Base-by-base conservation (phyloP, 306 rosid genomes). In the Macrotyloma uniflorum region DNA sequence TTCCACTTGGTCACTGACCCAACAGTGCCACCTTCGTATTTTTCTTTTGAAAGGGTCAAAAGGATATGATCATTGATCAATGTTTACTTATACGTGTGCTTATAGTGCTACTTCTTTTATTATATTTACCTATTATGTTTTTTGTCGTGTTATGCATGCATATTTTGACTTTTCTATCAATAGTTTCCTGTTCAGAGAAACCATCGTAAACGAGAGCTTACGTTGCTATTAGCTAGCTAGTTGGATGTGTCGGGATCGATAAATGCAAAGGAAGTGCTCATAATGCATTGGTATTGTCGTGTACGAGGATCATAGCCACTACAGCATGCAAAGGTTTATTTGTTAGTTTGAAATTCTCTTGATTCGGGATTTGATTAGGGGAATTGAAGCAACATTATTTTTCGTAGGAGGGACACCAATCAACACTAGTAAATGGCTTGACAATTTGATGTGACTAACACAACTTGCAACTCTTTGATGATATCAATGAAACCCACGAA, bases 211-310 rank as follows among this genome's bases (percentile, higher is more conserved):
- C 18, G 23, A 32, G 20, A 8, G 68, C 68, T 62, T 32, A 63
- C 46, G 18, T n/a, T 63, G 26, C 22, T 15, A 61, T 32, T 30
- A 26, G 67, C 42, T 30, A 61, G 43, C 23, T 61, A 61, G 13
- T 32, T 61, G 26, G 45, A 63, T 1, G 42, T 14, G 24, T 33
- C 69, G 8, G 14, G 46, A n/a, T 63, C 16, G 26, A 63, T 63
- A 35, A 63, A 35, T 63, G 28, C 45, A 16, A 62, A 32, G 18
- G 68, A 35, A 63, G 69, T 1, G 8, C 28, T 35, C 35, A 64
- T 36, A 66, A 66, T 66, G 51, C 30, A 66, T 65, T 36, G n/a
- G 5, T 38, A 35, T 66, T 66, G 71, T 66, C 71, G 71, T 38
- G 51, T 64, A 36, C 70, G 70, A 64, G 49, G 70, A 35, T 18